Base-by-base conservation (phyloP, 495 filamentous ascomycete genomes). In the Aspergillus leporis region DNA sequence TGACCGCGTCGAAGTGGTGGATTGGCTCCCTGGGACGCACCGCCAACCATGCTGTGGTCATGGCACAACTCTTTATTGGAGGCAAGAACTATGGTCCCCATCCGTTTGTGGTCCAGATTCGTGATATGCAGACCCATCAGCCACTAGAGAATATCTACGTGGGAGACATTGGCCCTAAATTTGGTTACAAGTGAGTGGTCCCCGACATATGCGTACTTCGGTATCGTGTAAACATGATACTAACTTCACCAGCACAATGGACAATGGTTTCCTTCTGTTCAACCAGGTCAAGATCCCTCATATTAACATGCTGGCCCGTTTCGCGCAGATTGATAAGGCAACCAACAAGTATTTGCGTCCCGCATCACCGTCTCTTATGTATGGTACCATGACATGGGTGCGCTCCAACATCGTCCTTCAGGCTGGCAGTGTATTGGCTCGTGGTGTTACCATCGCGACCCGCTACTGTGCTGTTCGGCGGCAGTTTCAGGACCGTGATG, bases 1-100 rank as follows among this genome's bases (percentile, higher is more conserved):
- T 89, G 54, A 90, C 87, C 10, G 79, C 86, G 16, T 84, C 83
- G 38, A 92, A 92, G 67, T 92, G 87, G 88, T 91, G 89, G 89
- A 89, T 90, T 64, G 89, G 89, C 0, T 86, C 85, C 23, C 75
- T 90, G 6, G 89, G 89, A 48, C 71, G 83, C n/a, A 83, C 85
- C 10, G 88, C 89, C 19, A 91, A 89, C 61, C 82, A 90, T 71
- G 88, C 89, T 0, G 82, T 87, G 25, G 89, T 92, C 1, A 87
- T 90, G 84, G 89, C 89, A 13, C 85, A 90, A 65, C 71, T 89
- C 41, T 78, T 81, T 38, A 83, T 90, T 53, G 74, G 68, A 38
- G 85, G 84, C 46, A 88, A 87, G 69, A 74, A 75, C 38, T 85
- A 82, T 60, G 89, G 89, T 1, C 88, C 88, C 23, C 89, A 91